Evolutionary conservation across 78 protist genomes (phyloP).

Genomic region (Tieghemostelium lacteum): DNA sequence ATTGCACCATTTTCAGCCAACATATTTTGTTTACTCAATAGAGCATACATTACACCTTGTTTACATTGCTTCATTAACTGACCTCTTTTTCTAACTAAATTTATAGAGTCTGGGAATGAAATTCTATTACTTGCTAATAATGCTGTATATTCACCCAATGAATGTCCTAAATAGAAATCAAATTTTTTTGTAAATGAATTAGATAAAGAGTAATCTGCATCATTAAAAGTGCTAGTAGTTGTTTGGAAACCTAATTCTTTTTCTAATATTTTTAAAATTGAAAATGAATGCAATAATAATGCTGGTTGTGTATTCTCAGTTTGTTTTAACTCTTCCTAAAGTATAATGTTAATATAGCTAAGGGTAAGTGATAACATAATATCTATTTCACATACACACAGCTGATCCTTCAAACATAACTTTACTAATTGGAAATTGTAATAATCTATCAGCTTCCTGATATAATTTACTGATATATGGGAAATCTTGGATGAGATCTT

Average conservation of each 20-base stretch:
- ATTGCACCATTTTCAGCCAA: background rate
- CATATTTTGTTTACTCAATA: slow-evolving; percentile 24
- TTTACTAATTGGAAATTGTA: slow-evolving; percentile 11
- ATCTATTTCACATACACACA: background rate
- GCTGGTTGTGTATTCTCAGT: slow-evolving; percentile 75
- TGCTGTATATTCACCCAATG: slow-evolving; percentile 59
- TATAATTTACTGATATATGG: slow-evolving; percentile 7
- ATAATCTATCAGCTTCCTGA: slow-evolving; percentile 21
- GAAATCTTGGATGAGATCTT: slow-evolving; percentile 14
- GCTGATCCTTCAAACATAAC: slow-evolving; percentile 39
- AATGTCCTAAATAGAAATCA: slow-evolving; percentile 40
- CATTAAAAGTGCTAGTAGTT: background rate
- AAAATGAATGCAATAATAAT: slow-evolving; percentile 33
- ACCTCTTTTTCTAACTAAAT: slow-evolving; percentile 46
- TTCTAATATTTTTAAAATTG: slow-evolving; percentile 40
- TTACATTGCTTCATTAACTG: slow-evolving; percentile 15
- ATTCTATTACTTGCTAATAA: slow-evolving; percentile 2
- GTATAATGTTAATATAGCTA: background rate
- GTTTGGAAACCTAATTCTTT: slow-evolving; percentile 25
- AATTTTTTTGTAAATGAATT: slow-evolving; percentile 5
- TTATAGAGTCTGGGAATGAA: slow-evolving; percentile 1
- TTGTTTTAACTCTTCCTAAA: slow-evolving; percentile 51
- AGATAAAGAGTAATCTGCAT: slow-evolving; percentile 1
- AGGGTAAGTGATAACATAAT: no score
- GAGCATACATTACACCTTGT: slow-evolving; percentile 45